Evolutionary conservation across 768 basidiomycete genomes (phyloP).

Genomic region (Russula griseocarnosa): DNA sequence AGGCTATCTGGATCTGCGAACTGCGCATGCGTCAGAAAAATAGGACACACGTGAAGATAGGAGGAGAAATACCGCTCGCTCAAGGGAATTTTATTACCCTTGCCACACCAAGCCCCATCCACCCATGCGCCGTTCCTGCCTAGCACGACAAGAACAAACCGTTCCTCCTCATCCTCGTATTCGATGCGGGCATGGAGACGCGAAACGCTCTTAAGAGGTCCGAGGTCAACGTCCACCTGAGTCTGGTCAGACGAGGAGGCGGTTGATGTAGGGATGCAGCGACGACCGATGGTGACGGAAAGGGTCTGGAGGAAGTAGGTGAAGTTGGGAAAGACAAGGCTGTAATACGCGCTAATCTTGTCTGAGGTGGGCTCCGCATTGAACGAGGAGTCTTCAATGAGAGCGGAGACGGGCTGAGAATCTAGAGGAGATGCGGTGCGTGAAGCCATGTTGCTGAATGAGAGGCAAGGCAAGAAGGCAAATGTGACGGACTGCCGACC

Average conservation of each 20-base stretch:
- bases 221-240: constrained; percentile 86
- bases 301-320: constrained; percentile 97
- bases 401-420: constrained; percentile 32
- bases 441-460: constrained; percentile 25
- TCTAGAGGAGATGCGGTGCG: constrained; percentile 32
- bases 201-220: constrained; percentile 96
- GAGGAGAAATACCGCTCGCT: constrained; percentile 62
- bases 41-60: constrained; percentile 7
- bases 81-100: constrained; percentile 81
- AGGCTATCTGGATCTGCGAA: constrained; percentile 95
- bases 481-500: constrained; percentile 8
- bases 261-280: constrained; percentile 60
- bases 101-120: constrained; percentile 91
- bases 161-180: constrained; percentile 85
- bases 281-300: constrained; percentile 88
- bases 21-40: constrained; percentile 41
- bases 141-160: constrained; percentile 84
- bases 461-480: not conserved
- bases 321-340: constrained; percentile 89
- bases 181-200: constrained; percentile 93
- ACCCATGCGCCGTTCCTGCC: constrained; percentile 99
- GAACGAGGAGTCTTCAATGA: constrained; percentile 31
- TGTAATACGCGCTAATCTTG: constrained; percentile 91
- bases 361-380: constrained; percentile 43
- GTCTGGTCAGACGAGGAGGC: constrained; percentile 54